A percentile compares a stretch with the other conserved stretches of the same genome.
These are phyloP conservation scores for Fusarium sp. DNA, from an alignment of 2,329 filamentous ascomycete species.

Conservation along the genomic window DNA sequence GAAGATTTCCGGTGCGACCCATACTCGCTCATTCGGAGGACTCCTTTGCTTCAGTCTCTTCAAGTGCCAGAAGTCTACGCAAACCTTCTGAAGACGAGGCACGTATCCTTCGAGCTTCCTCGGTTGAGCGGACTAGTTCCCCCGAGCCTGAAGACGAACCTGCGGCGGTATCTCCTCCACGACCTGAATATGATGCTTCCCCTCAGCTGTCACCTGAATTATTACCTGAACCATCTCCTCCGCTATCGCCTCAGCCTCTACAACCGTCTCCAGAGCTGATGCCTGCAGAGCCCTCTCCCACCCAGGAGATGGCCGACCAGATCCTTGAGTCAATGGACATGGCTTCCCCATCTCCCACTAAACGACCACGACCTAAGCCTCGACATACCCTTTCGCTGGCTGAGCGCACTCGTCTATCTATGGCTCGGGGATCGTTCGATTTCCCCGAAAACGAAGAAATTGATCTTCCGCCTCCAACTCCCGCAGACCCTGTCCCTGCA, in stretches of 20 bases:
- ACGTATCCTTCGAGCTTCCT: conserved; percentile 37
- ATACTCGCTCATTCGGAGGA: conserved; percentile 46
- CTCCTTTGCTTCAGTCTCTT: conserved; percentile 43
- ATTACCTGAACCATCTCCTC: conserved; percentile 13
- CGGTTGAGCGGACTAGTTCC: conserved; percentile 39
- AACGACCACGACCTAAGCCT: conserved; percentile 58
- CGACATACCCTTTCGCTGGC: conserved; percentile 75
- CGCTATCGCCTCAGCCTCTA: conserved; percentile 20
- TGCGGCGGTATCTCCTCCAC: conserved; percentile 30
- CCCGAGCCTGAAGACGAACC: conserved; percentile 42
- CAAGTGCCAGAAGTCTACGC: conserved; percentile 37
- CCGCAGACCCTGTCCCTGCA: conserved; percentile 14
- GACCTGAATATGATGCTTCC: conserved; percentile 21
- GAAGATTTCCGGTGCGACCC: conserved; percentile 48
- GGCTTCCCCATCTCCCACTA: conserved; percentile 71
- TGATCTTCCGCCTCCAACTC: conserved; percentile 40
- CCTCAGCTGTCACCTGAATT: conserved; percentile 26
- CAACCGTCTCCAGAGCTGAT: conserved; percentile 24
- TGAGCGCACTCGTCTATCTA: conserved; percentile 86
- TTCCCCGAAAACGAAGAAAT: conserved; percentile 53
- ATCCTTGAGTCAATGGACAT: conserved; percentile 70
- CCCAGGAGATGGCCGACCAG: conserved; percentile 68
- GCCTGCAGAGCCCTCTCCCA: conserved; percentile 45
- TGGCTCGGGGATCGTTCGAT: conserved; percentile 72
- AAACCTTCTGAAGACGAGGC: conserved; percentile 41